Percentiles rank a stretch among this genome's conserved stretches.
These are phyloP conservation scores for Helianthus tuberosus DNA, from an alignment of 129 eudicot species.

Conservation along the genomic window DNA sequence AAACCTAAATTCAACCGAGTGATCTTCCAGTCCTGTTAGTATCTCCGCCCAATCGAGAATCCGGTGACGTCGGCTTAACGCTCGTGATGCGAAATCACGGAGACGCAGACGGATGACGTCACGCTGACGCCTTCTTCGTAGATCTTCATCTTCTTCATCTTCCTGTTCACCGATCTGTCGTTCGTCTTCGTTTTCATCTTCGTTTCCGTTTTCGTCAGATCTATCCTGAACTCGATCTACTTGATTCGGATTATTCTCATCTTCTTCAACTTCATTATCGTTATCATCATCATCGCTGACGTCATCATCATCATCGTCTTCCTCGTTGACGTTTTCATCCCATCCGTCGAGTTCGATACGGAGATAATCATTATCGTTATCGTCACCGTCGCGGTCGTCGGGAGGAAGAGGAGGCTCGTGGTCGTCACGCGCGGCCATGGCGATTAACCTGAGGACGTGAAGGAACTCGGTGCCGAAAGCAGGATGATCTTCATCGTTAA, in stretches of 20 bases:
- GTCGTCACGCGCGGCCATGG: constrained; percentile 68
- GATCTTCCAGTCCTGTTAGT: constrained; percentile 80
- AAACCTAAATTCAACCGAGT: constrained; percentile 75
- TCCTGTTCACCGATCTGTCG: constrained; percentile 27
- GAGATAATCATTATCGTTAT: constrained; percentile 44
- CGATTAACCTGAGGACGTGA: constrained; percentile 69
- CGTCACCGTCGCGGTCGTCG: constrained; percentile 42
- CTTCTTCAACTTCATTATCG: constrained; percentile 29
- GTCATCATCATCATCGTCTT: constrained; percentile 30
- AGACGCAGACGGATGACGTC: constrained; percentile 62
- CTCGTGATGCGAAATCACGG: constrained; percentile 60
- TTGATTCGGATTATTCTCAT: constrained; percentile 16
- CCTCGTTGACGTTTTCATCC: constrained; percentile 54
- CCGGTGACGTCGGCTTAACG: constrained; percentile 52
- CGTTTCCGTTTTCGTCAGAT: constrained; percentile 27
- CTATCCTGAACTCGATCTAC: constrained; percentile 17
- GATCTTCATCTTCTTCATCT: constrained; percentile 31
- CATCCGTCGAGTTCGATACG: constrained; percentile 79
- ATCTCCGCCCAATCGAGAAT: constrained; percentile 89
- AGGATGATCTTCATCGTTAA: constrained; percentile 40
- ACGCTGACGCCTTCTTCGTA: constrained; percentile 38
- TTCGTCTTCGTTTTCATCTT: constrained; percentile 37
- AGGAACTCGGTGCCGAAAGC: constrained; percentile 57
- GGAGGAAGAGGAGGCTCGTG: constrained; percentile 75
- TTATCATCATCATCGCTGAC: constrained; percentile 29